Percentiles rank a stretch among this genome's conserved stretches.
These are phyloP conservation scores for Talaromyces sp. DNA, from an alignment of 2,329 filamentous ascomycete genomes.

Conservation along the genomic window DNA sequence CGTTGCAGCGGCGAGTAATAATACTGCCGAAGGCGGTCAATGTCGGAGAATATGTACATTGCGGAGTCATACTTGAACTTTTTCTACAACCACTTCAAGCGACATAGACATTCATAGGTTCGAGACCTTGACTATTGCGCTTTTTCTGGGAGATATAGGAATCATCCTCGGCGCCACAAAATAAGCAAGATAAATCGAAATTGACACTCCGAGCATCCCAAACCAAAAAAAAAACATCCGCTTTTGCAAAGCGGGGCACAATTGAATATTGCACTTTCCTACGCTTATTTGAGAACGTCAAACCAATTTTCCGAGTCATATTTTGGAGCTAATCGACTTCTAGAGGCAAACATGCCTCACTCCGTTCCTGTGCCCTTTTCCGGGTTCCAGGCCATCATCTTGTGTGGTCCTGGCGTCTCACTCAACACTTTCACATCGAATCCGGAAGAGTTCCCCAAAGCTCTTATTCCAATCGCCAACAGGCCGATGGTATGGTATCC, in stretches of 20 bases:
- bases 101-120: neutral
- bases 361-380: slow-evolving; percentile 53
- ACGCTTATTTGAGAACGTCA: neutral
- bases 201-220: neutral
- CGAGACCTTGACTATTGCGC: neutral
- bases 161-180: neutral
- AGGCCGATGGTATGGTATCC: slow-evolving; percentile 51
- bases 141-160: too few relatives aligned
- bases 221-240: too few relatives aligned
- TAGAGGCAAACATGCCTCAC: slow-evolving; percentile 28
- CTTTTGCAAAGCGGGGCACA: slow-evolving; percentile 8
- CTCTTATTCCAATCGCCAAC: slow-evolving; percentile 49
- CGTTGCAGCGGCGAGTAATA: neutral
- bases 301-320: neutral
- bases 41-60: neutral
- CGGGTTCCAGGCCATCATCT: slow-evolving; percentile 48
- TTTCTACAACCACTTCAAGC: neutral
- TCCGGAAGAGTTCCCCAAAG: slow-evolving; percentile 48
- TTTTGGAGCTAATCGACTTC: neutral
- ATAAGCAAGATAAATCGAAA: neutral
- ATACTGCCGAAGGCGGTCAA: slow-evolving; percentile 18
- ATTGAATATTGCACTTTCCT: neutral
- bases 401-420: slow-evolving; percentile 48
- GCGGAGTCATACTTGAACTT: slow-evolving; percentile 9
- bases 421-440: slow-evolving; percentile 50